phyloP scores from a whole-genome alignment of 2,329 filamentous ascomycete genomes.

The Trichoderma lentiforme region DNA sequence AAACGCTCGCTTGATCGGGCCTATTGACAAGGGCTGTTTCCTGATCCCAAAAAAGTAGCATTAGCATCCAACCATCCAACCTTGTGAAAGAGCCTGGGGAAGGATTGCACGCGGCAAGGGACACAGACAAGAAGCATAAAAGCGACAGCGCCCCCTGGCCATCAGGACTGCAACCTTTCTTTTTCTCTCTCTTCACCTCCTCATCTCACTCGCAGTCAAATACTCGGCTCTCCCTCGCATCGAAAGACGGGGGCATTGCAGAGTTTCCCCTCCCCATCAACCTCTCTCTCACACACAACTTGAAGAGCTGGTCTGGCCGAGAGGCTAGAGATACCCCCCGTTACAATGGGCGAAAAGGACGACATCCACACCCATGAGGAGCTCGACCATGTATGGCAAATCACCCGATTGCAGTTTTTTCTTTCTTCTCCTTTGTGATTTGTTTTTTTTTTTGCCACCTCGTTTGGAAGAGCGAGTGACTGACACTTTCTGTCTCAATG shows the following conservation, averaged over 20 bases:
- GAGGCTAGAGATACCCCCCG: not conserved
- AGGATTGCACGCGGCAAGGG: conserved; percentile 5
- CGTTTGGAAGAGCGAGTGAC: not conserved
- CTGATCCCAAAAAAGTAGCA: not conserved
- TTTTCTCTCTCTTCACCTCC: not conserved
- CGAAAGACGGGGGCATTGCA: not conserved
- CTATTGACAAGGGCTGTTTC: conserved; percentile 5
- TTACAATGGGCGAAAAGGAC: conserved; percentile 11
- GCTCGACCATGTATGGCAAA: conserved; percentile 4
- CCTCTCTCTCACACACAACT: not conserved
- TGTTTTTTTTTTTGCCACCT: not conserved
- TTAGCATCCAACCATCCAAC: not conserved
- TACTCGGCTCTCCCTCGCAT: not conserved
- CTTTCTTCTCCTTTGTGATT: not conserved
- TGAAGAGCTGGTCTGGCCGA: not conserved
- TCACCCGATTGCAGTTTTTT: not conserved
- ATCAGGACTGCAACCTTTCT: not conserved
- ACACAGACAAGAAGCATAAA: not conserved
- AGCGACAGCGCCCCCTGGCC: conserved; percentile 1
- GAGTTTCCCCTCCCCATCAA: not conserved
- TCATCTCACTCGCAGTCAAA: not conserved
- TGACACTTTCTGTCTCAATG: not conserved
- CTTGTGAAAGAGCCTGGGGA: not conserved
- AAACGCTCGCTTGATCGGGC: not conserved
- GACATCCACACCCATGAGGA: conserved; percentile 7